Percentiles rank a stretch among this genome's conserved stretches.
These are phyloP conservation scores for Nelumbo lutea DNA, from an alignment of 164 flowering plant genomes.

Conservation along the genomic window DNA sequence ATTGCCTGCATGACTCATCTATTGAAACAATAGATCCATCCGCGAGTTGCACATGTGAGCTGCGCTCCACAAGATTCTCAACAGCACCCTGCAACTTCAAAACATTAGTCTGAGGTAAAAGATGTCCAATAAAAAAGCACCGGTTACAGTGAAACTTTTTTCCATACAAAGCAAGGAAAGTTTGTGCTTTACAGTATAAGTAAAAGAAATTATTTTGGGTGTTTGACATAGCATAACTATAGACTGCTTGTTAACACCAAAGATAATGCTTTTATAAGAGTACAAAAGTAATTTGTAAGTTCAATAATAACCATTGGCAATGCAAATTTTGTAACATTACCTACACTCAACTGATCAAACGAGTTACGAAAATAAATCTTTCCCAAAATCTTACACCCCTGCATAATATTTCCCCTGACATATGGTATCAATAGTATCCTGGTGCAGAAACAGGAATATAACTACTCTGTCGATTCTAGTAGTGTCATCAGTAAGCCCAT, in stretches of 20 bases:
- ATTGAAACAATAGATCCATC: conserved; percentile 77
- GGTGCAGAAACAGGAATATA: too few species aligned
- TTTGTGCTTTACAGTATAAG: not conserved
- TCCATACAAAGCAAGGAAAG: conserved; percentile 15
- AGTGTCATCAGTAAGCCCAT: too few species aligned
- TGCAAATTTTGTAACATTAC: too few species aligned
- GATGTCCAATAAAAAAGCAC: not conserved
- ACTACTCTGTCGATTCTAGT: too few species aligned
- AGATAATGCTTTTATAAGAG: too few species aligned
- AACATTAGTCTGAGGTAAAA: conserved; percentile 1
- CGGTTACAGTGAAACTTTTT: not conserved
- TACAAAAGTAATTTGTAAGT: too few species aligned
- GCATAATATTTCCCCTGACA: too few species aligned
- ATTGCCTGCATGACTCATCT: conserved; percentile 67
- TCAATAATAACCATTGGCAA: too few species aligned
- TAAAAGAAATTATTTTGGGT: conserved; percentile 68
- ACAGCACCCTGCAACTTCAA: conserved; percentile 69
- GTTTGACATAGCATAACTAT: conserved; percentile 17
- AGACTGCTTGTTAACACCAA: not conserved
- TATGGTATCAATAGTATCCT: too few species aligned
- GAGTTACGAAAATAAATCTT: too few species aligned
- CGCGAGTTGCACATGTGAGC: conserved; percentile 75
- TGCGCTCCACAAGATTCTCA: conserved; percentile 80
- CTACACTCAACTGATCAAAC: too few species aligned
- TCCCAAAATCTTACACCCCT: too few species aligned